Evolutionary conservation across 805 yeast species (phyloP), one percentile per base, ranked within the genome.

Genomic region (Ogataea glucozyma): DNA sequence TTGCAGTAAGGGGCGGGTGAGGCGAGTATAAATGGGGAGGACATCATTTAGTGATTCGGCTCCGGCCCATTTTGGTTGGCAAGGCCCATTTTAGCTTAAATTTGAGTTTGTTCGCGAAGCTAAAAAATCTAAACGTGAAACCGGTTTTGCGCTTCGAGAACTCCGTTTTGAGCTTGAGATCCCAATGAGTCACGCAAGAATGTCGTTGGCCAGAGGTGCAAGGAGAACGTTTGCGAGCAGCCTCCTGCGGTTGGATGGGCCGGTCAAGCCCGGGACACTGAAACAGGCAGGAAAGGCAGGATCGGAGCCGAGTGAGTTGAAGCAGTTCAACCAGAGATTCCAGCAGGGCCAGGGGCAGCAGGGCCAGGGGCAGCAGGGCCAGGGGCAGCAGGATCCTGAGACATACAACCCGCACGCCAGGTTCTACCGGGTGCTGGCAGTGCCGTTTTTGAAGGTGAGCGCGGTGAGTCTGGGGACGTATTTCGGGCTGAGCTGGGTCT

Each of bases 391-490:
- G n/a, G n/a, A n/a, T n/a, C n/a, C n/a, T n/a, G n/a, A n/a, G n/a
- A n/a, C n/a, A 31, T 18, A 54, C 43, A 61, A 60, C 31, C 62
- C 66, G 20, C 65, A 62, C 41, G 40, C 52, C 2, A 54, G 58
- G 26, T 73, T 78, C 54, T 78, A 78, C 52, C 64, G 70, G 46
- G 69, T 68, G 26, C 70, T 74, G 50, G 75, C 72, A 1, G 61
- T 55, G 18, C 81, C 83, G 1, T 64, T 73, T 34, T 43, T 69
- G 4, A 77, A 73, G 46, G 70, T 75, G 13, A 57, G 76, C 24
- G 62, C 61, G 0, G 41, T 74, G 6, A 70, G 79, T 5, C 65
- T 75, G 38, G 70, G 61, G 2, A 71, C 79, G 0, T 78, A 72
- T 47, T 78, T 73, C 47, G 58, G 71, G 0, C 47, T 78, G 51